phyloP scores from a whole-genome alignment of 23 red algal species.

The Agarophyton chilense region DNA sequence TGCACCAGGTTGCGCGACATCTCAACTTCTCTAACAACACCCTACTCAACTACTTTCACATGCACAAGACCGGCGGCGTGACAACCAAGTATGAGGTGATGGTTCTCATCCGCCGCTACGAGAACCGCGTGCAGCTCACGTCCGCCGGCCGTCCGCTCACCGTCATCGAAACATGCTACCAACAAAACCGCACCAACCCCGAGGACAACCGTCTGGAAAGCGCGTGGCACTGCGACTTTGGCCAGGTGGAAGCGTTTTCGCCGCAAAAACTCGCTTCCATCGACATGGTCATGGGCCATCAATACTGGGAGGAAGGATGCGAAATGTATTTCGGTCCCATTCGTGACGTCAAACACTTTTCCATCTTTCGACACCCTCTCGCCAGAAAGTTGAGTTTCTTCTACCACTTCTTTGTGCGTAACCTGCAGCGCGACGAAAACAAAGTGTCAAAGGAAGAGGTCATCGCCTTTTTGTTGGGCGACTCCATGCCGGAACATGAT shows the following conservation, averaged over 20 bases:
- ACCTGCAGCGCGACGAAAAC: constrained; percentile 44
- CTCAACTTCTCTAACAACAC: constrained; percentile 41
- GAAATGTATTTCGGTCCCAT: constrained; percentile 47
- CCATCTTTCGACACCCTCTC: constrained; percentile 53
- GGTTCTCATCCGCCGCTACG: constrained; percentile 24
- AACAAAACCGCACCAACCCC: not conserved
- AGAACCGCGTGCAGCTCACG: constrained; percentile 30
- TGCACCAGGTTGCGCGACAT: constrained; percentile 4
- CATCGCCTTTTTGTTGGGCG: constrained; percentile 34
- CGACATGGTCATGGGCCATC: constrained; percentile 63
- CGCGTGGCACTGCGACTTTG: constrained; percentile 50
- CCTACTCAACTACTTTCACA: constrained; percentile 60
- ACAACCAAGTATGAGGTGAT: constrained; percentile 40
- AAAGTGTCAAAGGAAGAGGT: constrained; percentile 36
- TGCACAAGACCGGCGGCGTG: constrained; percentile 64
- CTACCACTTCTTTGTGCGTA: constrained; percentile 63
- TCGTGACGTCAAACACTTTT: constrained; percentile 42
- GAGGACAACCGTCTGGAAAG: constrained; percentile 34
- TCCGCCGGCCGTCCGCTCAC: not conserved
- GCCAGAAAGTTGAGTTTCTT: constrained; percentile 54
- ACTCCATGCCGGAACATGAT: constrained; percentile 36
- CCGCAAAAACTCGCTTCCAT: constrained; percentile 17
- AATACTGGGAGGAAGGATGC: constrained; percentile 55
- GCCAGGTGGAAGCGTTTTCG: constrained; percentile 1
- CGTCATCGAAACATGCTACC: constrained; percentile 63